Evolutionary conservation across 208 protist species (phyloP).

Genomic region (Crithidia brevicula): DNA sequence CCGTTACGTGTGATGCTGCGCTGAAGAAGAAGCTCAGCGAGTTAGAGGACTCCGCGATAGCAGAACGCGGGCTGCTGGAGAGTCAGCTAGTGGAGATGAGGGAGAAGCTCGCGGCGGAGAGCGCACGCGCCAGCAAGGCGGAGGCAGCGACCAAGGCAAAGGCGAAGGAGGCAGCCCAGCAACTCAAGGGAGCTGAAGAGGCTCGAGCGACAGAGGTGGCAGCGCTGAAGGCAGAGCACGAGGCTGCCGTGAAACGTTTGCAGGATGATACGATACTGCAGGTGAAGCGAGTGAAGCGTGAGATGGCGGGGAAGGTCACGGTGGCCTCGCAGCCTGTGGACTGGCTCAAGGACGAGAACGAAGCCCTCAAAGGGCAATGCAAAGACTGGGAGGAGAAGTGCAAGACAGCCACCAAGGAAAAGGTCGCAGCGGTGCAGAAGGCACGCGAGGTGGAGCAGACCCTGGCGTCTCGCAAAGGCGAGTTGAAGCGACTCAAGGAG

Average conservation of each 20-base stretch:
- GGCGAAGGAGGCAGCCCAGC: background rate
- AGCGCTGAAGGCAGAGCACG: slow-evolving; percentile 11
- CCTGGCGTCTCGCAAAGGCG: slow-evolving; percentile 4
- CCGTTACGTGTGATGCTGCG: background rate
- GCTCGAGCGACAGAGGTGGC: background rate
- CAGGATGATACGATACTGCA: slow-evolving; percentile 17
- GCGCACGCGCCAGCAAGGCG: slow-evolving; percentile 1
- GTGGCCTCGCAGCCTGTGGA: slow-evolving; percentile 34
- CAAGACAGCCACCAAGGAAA: slow-evolving; percentile 13
- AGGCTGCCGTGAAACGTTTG: background rate
- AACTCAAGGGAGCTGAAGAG: slow-evolving; percentile 1
- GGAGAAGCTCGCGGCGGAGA: slow-evolving; percentile 11
- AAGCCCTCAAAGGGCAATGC: slow-evolving; percentile 23
- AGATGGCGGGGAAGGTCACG: slow-evolving; percentile 18
- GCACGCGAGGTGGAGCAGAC: slow-evolving; percentile 21
- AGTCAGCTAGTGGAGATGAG: slow-evolving; percentile 5
- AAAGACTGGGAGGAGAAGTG: slow-evolving; percentile 21
- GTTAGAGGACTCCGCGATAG: background rate
- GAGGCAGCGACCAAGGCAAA: slow-evolving; percentile 2
- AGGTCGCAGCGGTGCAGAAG: slow-evolving; percentile 11
- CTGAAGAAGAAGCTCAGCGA: slow-evolving; percentile 4
- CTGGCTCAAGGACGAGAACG: slow-evolving; percentile 47
- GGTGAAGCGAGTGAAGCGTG: slow-evolving; percentile 9
- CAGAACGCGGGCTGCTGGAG: slow-evolving; percentile 14
- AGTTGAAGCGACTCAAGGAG: slow-evolving; percentile 23